Evolutionary conservation across 2,329 filamentous ascomycete species (phyloP), one percentile per base, ranked within the genome.

Genomic region (Colletotrichum shisoi): DNA sequence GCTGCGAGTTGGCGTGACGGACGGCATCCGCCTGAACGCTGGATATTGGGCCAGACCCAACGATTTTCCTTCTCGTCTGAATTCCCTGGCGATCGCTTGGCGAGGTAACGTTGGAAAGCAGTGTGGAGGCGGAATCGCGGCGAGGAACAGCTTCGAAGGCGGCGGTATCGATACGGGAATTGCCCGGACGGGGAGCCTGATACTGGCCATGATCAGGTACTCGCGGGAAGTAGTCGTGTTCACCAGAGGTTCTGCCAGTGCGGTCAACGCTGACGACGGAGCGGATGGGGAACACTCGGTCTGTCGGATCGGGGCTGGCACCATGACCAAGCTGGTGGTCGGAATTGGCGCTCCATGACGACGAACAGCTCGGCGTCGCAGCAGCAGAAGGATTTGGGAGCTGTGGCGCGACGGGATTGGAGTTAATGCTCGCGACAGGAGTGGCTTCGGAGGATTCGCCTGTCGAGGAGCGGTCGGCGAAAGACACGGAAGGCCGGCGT

Each of bases 201-300:
- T 77, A 74, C n/a, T 67, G 70, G 49, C 76, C 77, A 24, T 74
- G 72, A 31, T 79, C 74, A 27, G 76, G 73, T 68, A 72, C 57
- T 49, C 76, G 73, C 8, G 76, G 71, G 57, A 79, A 78, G 66
- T 79, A 78, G n/a, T 80, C 79, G 42, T 74, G 70, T 12, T 82
- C 80, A 52, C 71, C 73, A 5, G 76, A 72, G 69, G 73, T 82
- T 79, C 78, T 76, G 57, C 71, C 71, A 56, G 76, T 78, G 7
- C 86, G 86, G 71, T 91, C 88, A 46, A 94, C 86, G 7, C 87
- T 91, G 27, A 94, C 82, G 49, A 92, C 89, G n/a, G 91, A 93
- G 56, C 91, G 87, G 39, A 94, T 91, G n/a, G 91, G 91, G 63
- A 91, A 94, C 5, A 94, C 90, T 62, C 90, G 85, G 72, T 94